A percentile compares a stretch with the other conserved stretches of the same genome.
phyloP scores from a whole-genome alignment of 805 yeast genomes.

The Metschnikowia rubicola region DNA sequence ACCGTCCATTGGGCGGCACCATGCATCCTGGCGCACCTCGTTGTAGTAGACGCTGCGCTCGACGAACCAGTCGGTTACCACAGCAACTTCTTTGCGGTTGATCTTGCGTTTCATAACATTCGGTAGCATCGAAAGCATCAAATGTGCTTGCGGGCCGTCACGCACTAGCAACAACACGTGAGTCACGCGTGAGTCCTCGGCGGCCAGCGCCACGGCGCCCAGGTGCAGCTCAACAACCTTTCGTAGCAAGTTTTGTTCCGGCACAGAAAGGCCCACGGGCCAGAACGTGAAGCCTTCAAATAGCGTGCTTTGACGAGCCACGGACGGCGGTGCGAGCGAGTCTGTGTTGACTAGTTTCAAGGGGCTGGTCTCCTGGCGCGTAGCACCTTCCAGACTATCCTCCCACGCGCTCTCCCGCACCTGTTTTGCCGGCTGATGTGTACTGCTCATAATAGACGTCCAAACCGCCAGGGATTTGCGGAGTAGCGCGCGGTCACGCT shows the following conservation, averaged over 20 bases:
- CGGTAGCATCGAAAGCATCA: constrained; percentile 26
- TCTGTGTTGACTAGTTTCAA: not conserved
- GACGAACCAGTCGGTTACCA: constrained; percentile 77
- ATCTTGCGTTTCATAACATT: constrained; percentile 21
- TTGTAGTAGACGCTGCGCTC: constrained; percentile 68
- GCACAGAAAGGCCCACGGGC: constrained; percentile 38
- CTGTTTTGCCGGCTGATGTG: constrained; percentile 10
- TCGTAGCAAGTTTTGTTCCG: constrained; percentile 35
- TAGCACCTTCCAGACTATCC: constrained; percentile 8
- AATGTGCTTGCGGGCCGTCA: constrained; percentile 26
- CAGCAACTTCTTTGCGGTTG: constrained; percentile 18
- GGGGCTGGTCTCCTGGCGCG: too few species aligned
- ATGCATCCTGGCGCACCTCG: constrained; percentile 47
- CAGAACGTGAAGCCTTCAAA: constrained; percentile 44
- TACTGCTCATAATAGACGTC: constrained; percentile 41
- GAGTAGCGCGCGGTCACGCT: constrained; percentile 10
- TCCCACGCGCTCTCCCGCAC: constrained; percentile 27
- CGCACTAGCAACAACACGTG: constrained; percentile 33
- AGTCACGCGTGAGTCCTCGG: constrained; percentile 23
- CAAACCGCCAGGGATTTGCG: constrained; percentile 35
- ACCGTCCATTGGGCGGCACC: constrained; percentile 58
- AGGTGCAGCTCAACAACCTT: constrained; percentile 45
- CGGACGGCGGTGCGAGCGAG: not conserved
- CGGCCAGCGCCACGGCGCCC: constrained; percentile 31
- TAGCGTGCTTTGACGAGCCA: constrained; percentile 20